phyloP scores from a whole-genome alignment of 169 alveolate species.

The Plasmodium vivax region DNA sequence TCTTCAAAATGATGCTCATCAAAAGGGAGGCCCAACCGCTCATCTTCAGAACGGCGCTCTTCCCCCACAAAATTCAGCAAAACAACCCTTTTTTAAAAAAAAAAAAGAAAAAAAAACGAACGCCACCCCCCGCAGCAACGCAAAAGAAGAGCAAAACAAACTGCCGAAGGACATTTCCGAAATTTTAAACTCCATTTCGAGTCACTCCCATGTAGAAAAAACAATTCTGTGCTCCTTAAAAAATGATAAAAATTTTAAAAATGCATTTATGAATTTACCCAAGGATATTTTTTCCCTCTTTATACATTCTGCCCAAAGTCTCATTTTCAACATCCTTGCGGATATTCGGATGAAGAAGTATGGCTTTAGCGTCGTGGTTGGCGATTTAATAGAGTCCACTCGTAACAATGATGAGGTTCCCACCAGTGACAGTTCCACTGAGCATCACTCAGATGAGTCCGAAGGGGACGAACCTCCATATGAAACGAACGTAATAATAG shows the following conservation, averaged over 20 bases:
- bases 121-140: neutral
- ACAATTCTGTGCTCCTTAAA: constrained; percentile 75
- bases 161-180: constrained; percentile 21
- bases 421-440: constrained; percentile 71
- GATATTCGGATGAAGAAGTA: constrained; percentile 90
- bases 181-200: constrained; percentile 52
- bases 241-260: constrained; percentile 77
- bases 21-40: neutral
- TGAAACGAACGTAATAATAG: constrained; percentile 78
- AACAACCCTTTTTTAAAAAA: neutral
- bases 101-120: neutral
- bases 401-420: neutral
- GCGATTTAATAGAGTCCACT: constrained; percentile 81
- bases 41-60: neutral
- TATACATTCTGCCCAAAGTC: constrained; percentile 94
- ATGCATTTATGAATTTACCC: constrained; percentile 87
- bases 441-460: constrained; percentile 74
- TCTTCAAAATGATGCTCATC: too few relatives aligned
- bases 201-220: constrained; percentile 77
- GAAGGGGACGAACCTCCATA: neutral
- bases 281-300: constrained; percentile 89
- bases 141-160: neutral
- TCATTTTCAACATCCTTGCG: constrained; percentile 90
- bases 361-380: constrained; percentile 85
- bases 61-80: neutral